phyloP scores from a whole-genome alignment of 805 yeast species.

The Yarrowia sp. region DNA sequence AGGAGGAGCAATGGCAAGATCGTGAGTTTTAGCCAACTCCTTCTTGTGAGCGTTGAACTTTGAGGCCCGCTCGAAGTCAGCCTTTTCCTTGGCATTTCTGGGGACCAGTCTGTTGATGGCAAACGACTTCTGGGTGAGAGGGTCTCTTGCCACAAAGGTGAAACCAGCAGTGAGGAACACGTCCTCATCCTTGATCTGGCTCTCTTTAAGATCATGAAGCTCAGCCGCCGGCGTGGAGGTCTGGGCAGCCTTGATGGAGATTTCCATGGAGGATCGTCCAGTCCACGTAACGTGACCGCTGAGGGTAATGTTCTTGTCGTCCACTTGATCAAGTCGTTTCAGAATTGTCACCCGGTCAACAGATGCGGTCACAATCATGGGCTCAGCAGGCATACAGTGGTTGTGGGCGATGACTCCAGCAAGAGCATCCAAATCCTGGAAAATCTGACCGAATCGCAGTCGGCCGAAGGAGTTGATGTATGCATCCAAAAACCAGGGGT shows the following conservation, averaged over 20 bases:
- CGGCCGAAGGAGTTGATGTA: conserved; percentile 91
- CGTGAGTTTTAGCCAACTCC: conserved; percentile 63
- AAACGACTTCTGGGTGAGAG: conserved; percentile 84
- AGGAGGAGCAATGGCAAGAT: conserved; percentile 69
- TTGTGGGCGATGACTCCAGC: conserved; percentile 93
- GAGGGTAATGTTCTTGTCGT: conserved; percentile 69
- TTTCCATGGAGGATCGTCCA: conserved; percentile 94
- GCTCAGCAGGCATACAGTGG: conserved; percentile 93
- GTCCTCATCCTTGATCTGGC: conserved; percentile 58
- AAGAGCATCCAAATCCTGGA: conserved; percentile 89
- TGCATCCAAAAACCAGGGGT: conserved; percentile 76
- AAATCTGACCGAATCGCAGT: conserved; percentile 84
- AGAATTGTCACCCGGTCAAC: conserved; percentile 89
- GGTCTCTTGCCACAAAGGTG: conserved; percentile 94
- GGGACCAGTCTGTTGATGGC: conserved; percentile 82
- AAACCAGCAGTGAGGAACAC: conserved; percentile 85
- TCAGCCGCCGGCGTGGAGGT: conserved; percentile 56
- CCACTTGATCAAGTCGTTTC: conserved; percentile 75
- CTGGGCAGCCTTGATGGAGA: conserved; percentile 83
- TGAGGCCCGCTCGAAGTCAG: conserved; percentile 84
- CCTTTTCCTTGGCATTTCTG: conserved; percentile 69
- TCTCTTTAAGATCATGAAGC: conserved; percentile 50
- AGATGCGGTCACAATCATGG: conserved; percentile 89
- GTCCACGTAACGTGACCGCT: conserved; percentile 96
- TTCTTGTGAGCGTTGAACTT: conserved; percentile 85